Evolutionary conservation across 768 basidiomycete species (phyloP), one percentile per base, ranked within the genome.

Genomic region (Calocybe cyanea): DNA sequence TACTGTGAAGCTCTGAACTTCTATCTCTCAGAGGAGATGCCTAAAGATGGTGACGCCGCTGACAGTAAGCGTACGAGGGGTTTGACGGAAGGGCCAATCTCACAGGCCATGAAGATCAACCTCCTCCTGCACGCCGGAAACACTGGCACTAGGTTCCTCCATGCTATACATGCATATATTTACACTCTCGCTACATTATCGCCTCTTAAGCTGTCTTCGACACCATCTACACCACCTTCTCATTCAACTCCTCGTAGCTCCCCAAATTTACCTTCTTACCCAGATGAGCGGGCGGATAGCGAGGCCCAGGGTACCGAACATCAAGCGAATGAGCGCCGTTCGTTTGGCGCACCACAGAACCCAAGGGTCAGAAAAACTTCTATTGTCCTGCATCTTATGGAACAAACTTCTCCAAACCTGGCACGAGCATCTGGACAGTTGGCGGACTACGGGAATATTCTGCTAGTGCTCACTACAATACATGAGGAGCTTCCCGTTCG

Each of bases 131-230:
- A 79, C 50, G 62, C 70, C 0, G 81, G 82, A 13, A 87, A 85
- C 58, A 61, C 70, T 41, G 77, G 76, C 9, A 83, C 74, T 15
- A 80, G 85, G 47, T 88, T 92, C 51, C 73, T 93, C 24, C 80
- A 92, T 53, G 85, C 87, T 19, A 68, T 85, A 3, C 85, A 93
- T 58, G 89, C 89, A 2, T 87, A 91, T 59, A 55, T 84, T 7
- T 96, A 85, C 57, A 80, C 84, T 30, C 73, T 95, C 14, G 85
- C 86, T 1, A 87, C 85, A 13, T 78, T 88, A 0, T 72, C 82
- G 0, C 72, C 76, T 13, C 68, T 93, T 2, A 84, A 81, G 14
- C 46, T 77, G 31, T 48, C 66, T 15, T 52, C 72, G 41, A 48
- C 64, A 52, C 60, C 69, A 11, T 67, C 76, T 0, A 61, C 70